These are phyloP conservation scores for Calonectria fujianensis DNA, from an alignment of 2,329 filamentous ascomycete species.

Conservation along the genomic window DNA sequence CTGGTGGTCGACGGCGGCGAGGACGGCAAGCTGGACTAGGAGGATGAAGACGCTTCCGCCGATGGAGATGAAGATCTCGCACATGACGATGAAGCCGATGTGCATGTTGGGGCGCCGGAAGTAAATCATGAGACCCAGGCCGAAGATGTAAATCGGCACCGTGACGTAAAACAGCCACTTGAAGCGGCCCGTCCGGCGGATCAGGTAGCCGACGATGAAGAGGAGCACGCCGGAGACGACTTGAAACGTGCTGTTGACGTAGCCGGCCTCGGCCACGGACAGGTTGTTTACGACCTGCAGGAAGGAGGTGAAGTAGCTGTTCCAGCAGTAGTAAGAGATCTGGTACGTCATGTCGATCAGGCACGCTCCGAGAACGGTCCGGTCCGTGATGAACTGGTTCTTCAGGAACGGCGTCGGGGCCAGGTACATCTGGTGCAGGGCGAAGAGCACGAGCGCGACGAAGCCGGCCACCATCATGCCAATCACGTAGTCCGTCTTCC, in stretches of 20 bases:
- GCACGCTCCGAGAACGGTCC: conserved; percentile 69
- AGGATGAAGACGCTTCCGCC: conserved; percentile 69
- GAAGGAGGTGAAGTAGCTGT: conserved; percentile 69
- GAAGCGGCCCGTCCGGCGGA: conserved; percentile 69
- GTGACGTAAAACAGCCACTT: conserved; percentile 68
- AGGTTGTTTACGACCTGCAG: conserved; percentile 70
- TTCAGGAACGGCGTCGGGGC: conserved; percentile 74
- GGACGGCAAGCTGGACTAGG: conserved; percentile 47
- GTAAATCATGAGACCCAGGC: conserved; percentile 63
- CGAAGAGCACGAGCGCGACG: conserved; percentile 68
- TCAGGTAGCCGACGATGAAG: conserved; percentile 66
- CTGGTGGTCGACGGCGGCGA: conserved; percentile 54
- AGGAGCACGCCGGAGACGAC: conserved; percentile 67
- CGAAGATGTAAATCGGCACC: conserved; percentile 71
- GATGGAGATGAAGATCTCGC: conserved; percentile 69
- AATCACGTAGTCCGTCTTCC: conserved; percentile 70
- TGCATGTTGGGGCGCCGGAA: conserved; percentile 57
- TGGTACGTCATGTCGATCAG: conserved; percentile 60
- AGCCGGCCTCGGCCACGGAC: conserved; percentile 66
- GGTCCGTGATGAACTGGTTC: conserved; percentile 66
- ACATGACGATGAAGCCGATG: conserved; percentile 66
- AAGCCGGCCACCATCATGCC: conserved; percentile 74
- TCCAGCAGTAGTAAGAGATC: conserved; percentile 65
- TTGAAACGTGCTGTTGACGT: conserved; percentile 67
- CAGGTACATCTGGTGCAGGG: conserved; percentile 71